Evolutionary conservation across 169 alveolate species (phyloP).

Genomic region (Plasmodium gaboni): DNA sequence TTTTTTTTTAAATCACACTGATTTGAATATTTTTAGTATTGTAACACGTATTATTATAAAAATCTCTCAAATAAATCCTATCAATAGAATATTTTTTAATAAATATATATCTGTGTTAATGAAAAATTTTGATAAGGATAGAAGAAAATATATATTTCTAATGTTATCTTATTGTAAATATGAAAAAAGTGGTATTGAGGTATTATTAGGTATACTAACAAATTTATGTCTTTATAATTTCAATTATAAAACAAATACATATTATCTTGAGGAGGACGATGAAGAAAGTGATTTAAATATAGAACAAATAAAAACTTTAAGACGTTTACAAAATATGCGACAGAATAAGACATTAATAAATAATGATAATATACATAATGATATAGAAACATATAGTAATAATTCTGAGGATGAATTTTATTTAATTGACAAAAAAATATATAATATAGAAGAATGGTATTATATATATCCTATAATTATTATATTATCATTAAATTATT

Average conservation of each 20-base stretch:
- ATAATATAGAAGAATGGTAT: conserved; percentile 71
- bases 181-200: conserved; percentile 38
- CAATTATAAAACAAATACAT: conserved; percentile 35
- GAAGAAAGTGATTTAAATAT: not conserved
- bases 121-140: conserved; percentile 63
- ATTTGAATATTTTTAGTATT: conserved; percentile 42
- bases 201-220: conserved; percentile 22
- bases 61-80: conserved; percentile 43
- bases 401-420: conserved; percentile 27
- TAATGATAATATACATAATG: not conserved
- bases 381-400: conserved; percentile 4
- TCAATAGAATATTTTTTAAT: conserved; percentile 50
- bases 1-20: conserved; percentile 51
- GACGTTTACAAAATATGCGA: conserved; percentile 8
- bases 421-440: conserved; percentile 29
- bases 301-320: too few relatives aligned
- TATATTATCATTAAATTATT: conserved; percentile 32
- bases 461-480: conserved; percentile 37
- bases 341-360: conserved; percentile 14
- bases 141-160: conserved; percentile 28
- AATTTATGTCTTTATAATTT: conserved; percentile 61
- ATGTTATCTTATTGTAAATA: conserved; percentile 53
- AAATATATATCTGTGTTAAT: conserved; percentile 61
- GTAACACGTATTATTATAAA: conserved; percentile 53
- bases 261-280: conserved; percentile 16